Conservation (phyloP, 2,329 filamentous ascomycete genomes). For the Elsinoe fawcettii region DNA sequence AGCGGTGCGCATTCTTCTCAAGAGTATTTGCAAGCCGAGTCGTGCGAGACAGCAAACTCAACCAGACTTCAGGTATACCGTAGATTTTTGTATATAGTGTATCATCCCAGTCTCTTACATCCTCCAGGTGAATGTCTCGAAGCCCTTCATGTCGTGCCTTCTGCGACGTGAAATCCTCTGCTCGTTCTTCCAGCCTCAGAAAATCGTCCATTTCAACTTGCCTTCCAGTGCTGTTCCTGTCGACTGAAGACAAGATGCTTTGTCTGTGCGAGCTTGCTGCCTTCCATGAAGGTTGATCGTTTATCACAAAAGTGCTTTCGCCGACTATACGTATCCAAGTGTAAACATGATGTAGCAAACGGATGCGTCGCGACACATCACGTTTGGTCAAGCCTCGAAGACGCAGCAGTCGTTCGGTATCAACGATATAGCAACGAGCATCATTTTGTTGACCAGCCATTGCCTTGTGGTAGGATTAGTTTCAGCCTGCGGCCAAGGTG, state of each 20-base stretch:
- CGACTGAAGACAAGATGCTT: conserved; percentile 17
- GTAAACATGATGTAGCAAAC: conserved; percentile 35
- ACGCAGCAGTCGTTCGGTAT: conserved; percentile 34
- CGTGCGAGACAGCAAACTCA: conserved; percentile 38
- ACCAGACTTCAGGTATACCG: conserved; percentile 38
- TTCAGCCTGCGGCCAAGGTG: too few relatives aligned
- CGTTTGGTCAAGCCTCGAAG: conserved; percentile 31
- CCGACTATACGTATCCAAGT: conserved; percentile 32
- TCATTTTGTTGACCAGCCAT: neutral
- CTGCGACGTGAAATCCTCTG: conserved; percentile 19
- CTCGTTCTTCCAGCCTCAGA: too few relatives aligned
- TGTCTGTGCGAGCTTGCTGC: conserved; percentile 22
- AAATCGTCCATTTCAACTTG: too few relatives aligned
- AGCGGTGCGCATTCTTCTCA: neutral
- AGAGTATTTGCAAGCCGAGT: conserved; percentile 33
- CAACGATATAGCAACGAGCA: conserved; percentile 20
- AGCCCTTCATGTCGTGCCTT: conserved; percentile 23
- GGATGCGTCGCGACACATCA: conserved; percentile 31
- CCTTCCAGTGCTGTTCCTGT: too few relatives aligned
- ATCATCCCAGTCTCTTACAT: conserved; percentile 28
- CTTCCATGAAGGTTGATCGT: conserved; percentile 27
- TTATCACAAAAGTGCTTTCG: conserved; percentile 20
- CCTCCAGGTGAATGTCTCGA: conserved; percentile 36
- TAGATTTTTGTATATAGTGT: conserved; percentile 29
- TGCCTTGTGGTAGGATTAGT: neutral